Conservation (phyloP, 1,284 basidiomycete species). For the Thelephora terrestris region DNA sequence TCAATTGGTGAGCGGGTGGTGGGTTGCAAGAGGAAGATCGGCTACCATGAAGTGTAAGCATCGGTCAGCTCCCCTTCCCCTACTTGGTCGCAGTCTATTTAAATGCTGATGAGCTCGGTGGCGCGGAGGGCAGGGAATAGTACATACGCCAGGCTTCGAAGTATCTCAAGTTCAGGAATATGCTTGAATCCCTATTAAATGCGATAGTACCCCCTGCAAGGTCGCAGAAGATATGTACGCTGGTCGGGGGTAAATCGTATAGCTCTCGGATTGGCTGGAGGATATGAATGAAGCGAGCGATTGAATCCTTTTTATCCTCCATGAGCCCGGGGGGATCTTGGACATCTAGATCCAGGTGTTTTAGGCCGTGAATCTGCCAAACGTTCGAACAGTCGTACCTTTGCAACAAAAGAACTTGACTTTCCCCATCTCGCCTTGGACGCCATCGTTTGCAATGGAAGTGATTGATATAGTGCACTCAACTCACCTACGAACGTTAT, state of each 20-base stretch:
- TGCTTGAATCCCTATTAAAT: conserved; percentile 84
- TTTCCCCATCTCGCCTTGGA: conserved; percentile 47
- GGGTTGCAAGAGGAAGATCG: conserved; percentile 1
- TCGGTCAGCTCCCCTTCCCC: conserved; percentile 43
- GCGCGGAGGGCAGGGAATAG: conserved; percentile 3
- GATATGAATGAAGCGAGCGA: conserved; percentile 63
- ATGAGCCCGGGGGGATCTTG: conserved; percentile 41
- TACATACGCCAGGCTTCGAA: conserved; percentile 82
- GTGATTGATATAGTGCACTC: background rate
- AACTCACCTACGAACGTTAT: conserved; percentile 47
- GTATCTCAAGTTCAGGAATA: conserved; percentile 87
- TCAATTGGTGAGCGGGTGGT: background rate
- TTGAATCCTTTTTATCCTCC: conserved; percentile 35
- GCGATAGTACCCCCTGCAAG: conserved; percentile 76
- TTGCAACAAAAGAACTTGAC: conserved; percentile 61
- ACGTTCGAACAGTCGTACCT: conserved; percentile 33
- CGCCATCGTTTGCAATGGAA: background rate
- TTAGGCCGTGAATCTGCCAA: background rate
- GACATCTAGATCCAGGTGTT: conserved; percentile 34
- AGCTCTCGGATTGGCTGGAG: conserved; percentile 46
- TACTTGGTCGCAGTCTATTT: conserved; percentile 63
- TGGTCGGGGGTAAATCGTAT: conserved; percentile 55
- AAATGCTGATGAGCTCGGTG: conserved; percentile 3
- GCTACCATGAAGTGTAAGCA: conserved; percentile 74
- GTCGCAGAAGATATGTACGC: conserved; percentile 86